These are phyloP conservation scores for Verticillium zaregamsianum DNA, from an alignment of 2,329 filamentous ascomycete species.

Conservation along the genomic window DNA sequence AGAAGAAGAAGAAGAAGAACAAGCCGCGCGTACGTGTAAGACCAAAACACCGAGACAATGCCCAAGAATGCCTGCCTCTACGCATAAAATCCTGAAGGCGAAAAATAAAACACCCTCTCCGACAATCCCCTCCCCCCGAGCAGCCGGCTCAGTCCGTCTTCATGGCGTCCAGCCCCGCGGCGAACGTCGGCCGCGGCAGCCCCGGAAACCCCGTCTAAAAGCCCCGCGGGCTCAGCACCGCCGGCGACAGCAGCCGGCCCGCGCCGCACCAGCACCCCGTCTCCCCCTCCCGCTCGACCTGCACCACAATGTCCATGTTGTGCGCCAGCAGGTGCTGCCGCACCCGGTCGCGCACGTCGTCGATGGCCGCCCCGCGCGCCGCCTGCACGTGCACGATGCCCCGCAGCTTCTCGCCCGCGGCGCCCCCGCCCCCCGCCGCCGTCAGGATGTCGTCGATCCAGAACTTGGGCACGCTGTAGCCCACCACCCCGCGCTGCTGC, in stretches of 20 bases:
- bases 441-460: slow-evolving; percentile 73
- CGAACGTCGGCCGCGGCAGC: not conserved
- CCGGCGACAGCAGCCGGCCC: slow-evolving; percentile 21
- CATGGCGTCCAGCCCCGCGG: not conserved
- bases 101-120: not conserved
- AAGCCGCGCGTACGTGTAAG: not conserved
- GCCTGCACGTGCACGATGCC: slow-evolving; percentile 87
- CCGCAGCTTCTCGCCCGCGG: slow-evolving; percentile 51
- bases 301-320: slow-evolving; percentile 77
- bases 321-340: slow-evolving; percentile 64
- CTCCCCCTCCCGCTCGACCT: slow-evolving; percentile 84
- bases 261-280: slow-evolving; percentile 54
- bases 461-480: slow-evolving; percentile 84
- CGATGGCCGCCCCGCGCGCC: slow-evolving; percentile 64
- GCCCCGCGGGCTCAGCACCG: slow-evolving; percentile 26
- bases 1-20: not conserved
- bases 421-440: slow-evolving; percentile 26
- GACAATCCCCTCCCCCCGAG: not conserved
- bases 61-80: not conserved
- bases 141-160: not conserved
- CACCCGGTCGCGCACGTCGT: slow-evolving; percentile 80
- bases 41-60: slow-evolving; percentile 1
- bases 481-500: slow-evolving; percentile 76
- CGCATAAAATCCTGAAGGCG: not conserved
- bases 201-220: slow-evolving; percentile 19